Conservation (phyloP, 257 asterid genomes). For the Scutellaria minor region DNA sequence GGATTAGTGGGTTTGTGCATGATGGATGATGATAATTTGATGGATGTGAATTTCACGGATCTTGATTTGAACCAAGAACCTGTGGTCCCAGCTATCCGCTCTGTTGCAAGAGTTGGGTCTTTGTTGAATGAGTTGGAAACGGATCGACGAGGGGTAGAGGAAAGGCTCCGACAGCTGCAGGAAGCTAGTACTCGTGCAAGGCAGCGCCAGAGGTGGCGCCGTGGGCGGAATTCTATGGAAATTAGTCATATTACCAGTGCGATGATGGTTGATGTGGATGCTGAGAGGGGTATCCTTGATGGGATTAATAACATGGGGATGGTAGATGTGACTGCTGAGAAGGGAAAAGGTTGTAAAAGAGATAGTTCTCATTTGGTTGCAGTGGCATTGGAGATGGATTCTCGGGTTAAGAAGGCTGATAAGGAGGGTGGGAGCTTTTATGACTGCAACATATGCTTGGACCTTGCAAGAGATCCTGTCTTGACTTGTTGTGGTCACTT, state of each 20-base stretch:
- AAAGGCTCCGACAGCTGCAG: conserved; percentile 81
- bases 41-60: conserved; percentile 64
- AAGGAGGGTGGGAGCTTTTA: conserved; percentile 64
- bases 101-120: conserved; percentile 54
- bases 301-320: conserved; percentile 35
- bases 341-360: conserved; percentile 66
- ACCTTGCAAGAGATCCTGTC: conserved; percentile 65
- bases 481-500: conserved; percentile 83
- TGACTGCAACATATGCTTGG: conserved; percentile 79
- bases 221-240: conserved; percentile 43
- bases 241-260: conserved; percentile 38
- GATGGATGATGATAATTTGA: conserved; percentile 60
- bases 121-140: conserved; percentile 59
- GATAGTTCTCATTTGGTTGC: conserved; percentile 83
- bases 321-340: conserved; percentile 42
- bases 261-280: conserved; percentile 29
- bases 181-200: conserved; percentile 78
- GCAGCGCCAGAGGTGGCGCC: conserved; percentile 74
- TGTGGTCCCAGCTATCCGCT: conserved; percentile 43
- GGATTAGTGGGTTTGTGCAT: conserved; percentile 24
- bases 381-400: conserved; percentile 65
- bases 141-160: conserved; percentile 67
- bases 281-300: conserved; percentile 38
- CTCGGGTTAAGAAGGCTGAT: conserved; percentile 52
- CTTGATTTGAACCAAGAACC: conserved; percentile 89